Evolutionary conservation across 345 rosid genomes (phyloP), one percentile per base, ranked within the genome.

Genomic region (Noccaea bulbosa): DNA sequence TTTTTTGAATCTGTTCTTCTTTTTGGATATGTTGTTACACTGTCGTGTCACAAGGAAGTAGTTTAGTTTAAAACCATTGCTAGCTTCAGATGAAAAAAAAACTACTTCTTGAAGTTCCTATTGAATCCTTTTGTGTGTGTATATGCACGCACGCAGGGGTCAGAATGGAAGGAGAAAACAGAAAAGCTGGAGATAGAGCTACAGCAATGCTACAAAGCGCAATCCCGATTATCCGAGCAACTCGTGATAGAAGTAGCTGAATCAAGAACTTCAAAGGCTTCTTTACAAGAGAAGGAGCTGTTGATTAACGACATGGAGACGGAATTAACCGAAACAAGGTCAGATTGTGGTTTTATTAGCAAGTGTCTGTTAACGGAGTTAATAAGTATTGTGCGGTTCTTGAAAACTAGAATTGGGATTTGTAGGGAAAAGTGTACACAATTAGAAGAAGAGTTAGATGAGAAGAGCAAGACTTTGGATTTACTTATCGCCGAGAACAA

Each of bases 151-250:
- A 64, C 77, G 65, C 70, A 91, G 99, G 88, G 96, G 3, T 89
- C 90, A 0, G 99, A 94, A 71, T 91, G 99, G 99, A 89, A 91
- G 68, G 99, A 94, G 79, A 94, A 94, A 66, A 83, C 89, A 7
- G 93, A 91, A 58, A 83, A 75, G 27, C 76, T 89, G 75, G 97
- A 94, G 49, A 24, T 50, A 62, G 98, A 94, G 78, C 86, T 94
- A 65, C 96, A 91, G 67, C 99, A 94, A 59, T 94, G 87, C 74
- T 94, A 91, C 72, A 91, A 83, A 79, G 99, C 98, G 32, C 99
- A 89, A 69, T 91, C 98, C 1, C 80, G 91, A 65, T 78, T 91
- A 17, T 90, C 99, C 2, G 96, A 91, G 66, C 98, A 91, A 70
- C 88, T 94, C 46, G 99, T 83, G 44, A 85, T 84, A 69, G 99